A percentile compares a stretch with the other conserved stretches of the same genome.
These are phyloP conservation scores for Besnoitia besnoiti DNA, from an alignment of 169 alveolate genomes.

Conservation along the genomic window DNA sequence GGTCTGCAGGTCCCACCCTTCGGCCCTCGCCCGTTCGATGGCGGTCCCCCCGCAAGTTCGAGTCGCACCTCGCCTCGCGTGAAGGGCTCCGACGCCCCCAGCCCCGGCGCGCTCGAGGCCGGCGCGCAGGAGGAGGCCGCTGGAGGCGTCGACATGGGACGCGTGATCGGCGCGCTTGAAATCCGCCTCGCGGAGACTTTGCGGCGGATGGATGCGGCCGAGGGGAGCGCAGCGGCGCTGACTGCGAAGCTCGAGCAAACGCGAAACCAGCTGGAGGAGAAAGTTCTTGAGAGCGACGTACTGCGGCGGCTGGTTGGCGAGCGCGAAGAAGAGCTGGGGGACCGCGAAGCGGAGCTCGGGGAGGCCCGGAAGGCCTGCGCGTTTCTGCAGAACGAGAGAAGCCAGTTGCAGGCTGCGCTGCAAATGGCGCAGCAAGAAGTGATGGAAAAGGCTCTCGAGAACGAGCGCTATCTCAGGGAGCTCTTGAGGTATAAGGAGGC, in stretches of 20 bases:
- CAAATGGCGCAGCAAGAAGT: conserved; percentile 65
- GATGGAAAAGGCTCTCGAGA: conserved; percentile 60
- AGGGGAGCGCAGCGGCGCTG: background rate
- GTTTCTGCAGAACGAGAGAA: conserved; percentile 59
- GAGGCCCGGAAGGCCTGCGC: conserved; percentile 59
- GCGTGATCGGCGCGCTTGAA: background rate
- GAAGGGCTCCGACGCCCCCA: background rate
- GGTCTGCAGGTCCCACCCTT: too few species aligned
- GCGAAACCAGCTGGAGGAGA: conserved; percentile 54
- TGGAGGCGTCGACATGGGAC: background rate
- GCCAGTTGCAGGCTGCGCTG: conserved; percentile 57
- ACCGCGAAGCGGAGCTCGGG: conserved; percentile 61
- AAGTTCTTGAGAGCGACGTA: conserved; percentile 40
- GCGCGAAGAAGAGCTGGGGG: conserved; percentile 59
- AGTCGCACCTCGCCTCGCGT: background rate
- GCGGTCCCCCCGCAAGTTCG: too few species aligned
- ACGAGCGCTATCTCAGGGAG: conserved; percentile 63
- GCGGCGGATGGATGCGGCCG: background rate
- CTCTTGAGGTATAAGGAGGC: conserved; percentile 63
- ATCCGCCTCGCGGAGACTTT: background rate
- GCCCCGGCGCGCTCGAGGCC: background rate
- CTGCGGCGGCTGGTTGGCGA: conserved; percentile 54
- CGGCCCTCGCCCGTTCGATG: too few species aligned
- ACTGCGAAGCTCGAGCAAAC: conserved; percentile 58
- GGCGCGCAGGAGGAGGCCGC: background rate